A percentile compares a stretch with the other conserved stretches of the same genome.
phyloP scores from a whole-genome alignment of 495 filamentous ascomycete species.

The Podospora anserina region DNA sequence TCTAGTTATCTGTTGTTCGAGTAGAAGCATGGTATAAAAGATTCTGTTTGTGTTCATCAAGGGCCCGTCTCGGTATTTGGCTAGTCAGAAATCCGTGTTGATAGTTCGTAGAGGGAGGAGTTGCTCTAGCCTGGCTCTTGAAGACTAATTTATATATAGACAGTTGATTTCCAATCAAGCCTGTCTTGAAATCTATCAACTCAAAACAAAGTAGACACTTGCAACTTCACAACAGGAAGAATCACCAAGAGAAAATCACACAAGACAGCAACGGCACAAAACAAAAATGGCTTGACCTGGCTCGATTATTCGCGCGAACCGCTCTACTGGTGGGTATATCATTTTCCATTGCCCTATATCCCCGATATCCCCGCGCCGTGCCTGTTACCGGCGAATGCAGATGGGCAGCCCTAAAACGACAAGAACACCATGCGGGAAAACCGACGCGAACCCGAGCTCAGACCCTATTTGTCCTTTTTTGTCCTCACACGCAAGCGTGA shows the following conservation, averaged over 20 bases:
- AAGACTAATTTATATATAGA: too few relatives aligned
- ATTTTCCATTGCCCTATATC: slow-evolving; percentile 36
- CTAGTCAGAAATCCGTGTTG: background rate
- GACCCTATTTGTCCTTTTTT: slow-evolving; percentile 16
- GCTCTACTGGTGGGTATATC: slow-evolving; percentile 31
- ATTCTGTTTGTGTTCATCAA: background rate
- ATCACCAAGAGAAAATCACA: background rate
- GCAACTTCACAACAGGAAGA: too few relatives aligned
- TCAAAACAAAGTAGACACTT: too few relatives aligned
- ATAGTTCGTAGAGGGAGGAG: background rate
- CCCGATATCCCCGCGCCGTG: slow-evolving; percentile 32
- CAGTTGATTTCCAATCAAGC: too few relatives aligned
- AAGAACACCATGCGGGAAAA: slow-evolving; percentile 33
- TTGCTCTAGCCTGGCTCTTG: too few relatives aligned
- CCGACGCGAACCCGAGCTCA: slow-evolving; percentile 27
- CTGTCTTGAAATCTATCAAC: too few relatives aligned
- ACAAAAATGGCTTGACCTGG: slow-evolving; percentile 14
- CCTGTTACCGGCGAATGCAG: slow-evolving; percentile 31
- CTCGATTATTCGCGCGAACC: slow-evolving; percentile 21
- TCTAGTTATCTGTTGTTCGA: background rate
- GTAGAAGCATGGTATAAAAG: background rate
- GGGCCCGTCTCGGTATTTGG: background rate
- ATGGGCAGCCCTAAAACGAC: slow-evolving; percentile 26
- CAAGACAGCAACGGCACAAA: background rate
- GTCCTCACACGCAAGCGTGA: slow-evolving; percentile 5